phyloP scores from a whole-genome alignment of 208 protist species.

The Balamuthia mandrillaris region DNA sequence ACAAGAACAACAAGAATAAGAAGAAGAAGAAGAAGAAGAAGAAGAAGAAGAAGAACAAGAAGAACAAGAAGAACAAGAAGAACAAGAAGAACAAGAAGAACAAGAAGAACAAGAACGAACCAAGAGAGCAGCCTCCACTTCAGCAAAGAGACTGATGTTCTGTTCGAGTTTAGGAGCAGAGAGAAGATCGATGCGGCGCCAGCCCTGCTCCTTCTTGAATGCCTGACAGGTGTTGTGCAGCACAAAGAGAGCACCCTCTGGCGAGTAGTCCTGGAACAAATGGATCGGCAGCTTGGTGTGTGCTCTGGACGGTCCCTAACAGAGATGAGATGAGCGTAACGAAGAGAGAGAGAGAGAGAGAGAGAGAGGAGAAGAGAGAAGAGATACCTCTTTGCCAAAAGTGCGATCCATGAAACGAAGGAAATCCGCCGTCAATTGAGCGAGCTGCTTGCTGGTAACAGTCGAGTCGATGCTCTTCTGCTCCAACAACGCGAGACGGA shows the following conservation, averaged over 20 bases:
- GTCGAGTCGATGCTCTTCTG: neutral
- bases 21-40: no score
- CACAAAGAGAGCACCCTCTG: neutral
- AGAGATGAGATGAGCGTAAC: neutral
- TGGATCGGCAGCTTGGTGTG: neutral
- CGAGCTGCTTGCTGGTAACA: neutral
- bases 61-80: constrained; percentile 43
- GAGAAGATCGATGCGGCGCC: constrained; percentile 39
- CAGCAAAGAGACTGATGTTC: constrained; percentile 26
- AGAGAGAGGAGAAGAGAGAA: neutral
- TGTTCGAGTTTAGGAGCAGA: neutral
- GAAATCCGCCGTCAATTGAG: neutral
- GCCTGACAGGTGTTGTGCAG: neutral
- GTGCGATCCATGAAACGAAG: neutral
- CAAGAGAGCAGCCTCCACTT: neutral
- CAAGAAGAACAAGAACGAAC: neutral
- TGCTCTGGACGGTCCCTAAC: neutral
- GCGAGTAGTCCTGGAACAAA: neutral
- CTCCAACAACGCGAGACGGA: neutral
- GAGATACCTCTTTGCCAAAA: neutral
- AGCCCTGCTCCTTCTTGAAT: constrained; percentile 37
- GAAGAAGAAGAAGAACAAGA: no score
- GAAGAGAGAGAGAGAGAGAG: neutral
- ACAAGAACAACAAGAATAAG: no score
- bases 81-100: neutral